Evolutionary conservation across 495 filamentous ascomycete genomes (phyloP).

Genomic region (Hypoxylon fragiforme): DNA sequence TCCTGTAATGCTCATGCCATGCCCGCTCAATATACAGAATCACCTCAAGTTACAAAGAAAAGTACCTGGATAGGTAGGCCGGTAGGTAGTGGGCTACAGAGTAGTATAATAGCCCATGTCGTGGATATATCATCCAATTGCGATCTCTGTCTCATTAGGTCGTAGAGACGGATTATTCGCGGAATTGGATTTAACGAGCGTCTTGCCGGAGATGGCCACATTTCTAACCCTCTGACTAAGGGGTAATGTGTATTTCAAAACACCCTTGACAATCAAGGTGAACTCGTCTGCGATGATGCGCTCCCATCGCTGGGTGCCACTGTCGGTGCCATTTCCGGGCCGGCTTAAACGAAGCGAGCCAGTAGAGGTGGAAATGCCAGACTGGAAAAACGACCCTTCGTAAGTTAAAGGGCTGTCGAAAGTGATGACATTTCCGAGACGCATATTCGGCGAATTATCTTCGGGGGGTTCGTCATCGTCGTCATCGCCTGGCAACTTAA

Average conservation of each 20-base stretch:
- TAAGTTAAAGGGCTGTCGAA: constrained; percentile 89
- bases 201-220: constrained; percentile 54
- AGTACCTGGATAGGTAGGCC: no score
- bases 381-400: constrained; percentile 81
- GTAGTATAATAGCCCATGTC: constrained; percentile 35
- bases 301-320: constrained; percentile 90
- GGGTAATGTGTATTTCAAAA: constrained; percentile 86
- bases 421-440: constrained; percentile 80
- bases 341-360: constrained; percentile 79
- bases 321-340: constrained; percentile 87
- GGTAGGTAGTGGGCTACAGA: constrained; percentile 28
- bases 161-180: constrained; percentile 47
- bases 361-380: constrained; percentile 63
- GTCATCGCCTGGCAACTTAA: constrained; percentile 48
- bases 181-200: constrained; percentile 53
- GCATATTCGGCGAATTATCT: constrained; percentile 75
- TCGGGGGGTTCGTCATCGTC: constrained; percentile 48
- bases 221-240: constrained; percentile 69
- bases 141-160: constrained; percentile 39
- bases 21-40: constrained; percentile 42
- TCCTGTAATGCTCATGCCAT: constrained; percentile 38
- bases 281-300: constrained; percentile 87
- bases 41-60: constrained; percentile 34
- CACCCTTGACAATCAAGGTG: constrained; percentile 85
- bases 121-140: constrained; percentile 26